phyloP scores from a whole-genome alignment of 108 stramenopile genomes.

The Nitzschia sp. region DNA sequence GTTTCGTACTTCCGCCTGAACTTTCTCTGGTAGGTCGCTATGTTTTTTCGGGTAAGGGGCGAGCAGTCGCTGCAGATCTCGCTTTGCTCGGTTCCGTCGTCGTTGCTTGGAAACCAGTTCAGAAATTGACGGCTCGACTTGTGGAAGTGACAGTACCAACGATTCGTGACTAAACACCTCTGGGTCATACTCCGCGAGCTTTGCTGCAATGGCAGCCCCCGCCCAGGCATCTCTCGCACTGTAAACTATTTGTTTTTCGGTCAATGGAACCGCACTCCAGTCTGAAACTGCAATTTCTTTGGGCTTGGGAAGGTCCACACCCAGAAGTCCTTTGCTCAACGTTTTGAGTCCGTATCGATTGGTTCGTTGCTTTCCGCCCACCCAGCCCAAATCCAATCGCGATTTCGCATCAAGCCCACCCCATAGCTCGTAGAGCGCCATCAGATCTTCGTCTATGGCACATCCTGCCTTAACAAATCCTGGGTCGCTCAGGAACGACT shows the following conservation, averaged over 20 bases:
- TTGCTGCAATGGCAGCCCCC: constrained; percentile 57
- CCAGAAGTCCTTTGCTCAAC: constrained; percentile 41
- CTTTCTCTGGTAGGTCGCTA: neutral
- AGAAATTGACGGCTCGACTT: constrained; percentile 26
- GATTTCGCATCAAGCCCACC: constrained; percentile 40
- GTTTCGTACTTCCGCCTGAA: neutral
- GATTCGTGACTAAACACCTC: constrained; percentile 35
- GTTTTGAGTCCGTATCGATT: constrained; percentile 45
- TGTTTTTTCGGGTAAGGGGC: neutral
- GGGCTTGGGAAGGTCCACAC: constrained; percentile 58
- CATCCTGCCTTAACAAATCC: constrained; percentile 61
- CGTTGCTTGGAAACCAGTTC: constrained; percentile 38
- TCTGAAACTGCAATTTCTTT: constrained; percentile 48
- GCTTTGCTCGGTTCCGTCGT: constrained; percentile 32
- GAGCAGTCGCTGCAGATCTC: constrained; percentile 23
- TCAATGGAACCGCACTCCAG: constrained; percentile 62
- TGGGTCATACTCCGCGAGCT: constrained; percentile 29
- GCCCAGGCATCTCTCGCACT: constrained; percentile 85
- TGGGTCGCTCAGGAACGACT: constrained; percentile 44
- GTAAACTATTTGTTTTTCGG: constrained; percentile 59
- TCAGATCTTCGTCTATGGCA: constrained; percentile 66
- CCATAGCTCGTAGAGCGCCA: constrained; percentile 44
- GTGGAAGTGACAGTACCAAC: constrained; percentile 35
- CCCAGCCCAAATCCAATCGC: constrained; percentile 59
- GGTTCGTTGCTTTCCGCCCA: constrained; percentile 10